Conservation (phyloP, 768 basidiomycete species). For the Rhodotorula toruloides region DNA sequence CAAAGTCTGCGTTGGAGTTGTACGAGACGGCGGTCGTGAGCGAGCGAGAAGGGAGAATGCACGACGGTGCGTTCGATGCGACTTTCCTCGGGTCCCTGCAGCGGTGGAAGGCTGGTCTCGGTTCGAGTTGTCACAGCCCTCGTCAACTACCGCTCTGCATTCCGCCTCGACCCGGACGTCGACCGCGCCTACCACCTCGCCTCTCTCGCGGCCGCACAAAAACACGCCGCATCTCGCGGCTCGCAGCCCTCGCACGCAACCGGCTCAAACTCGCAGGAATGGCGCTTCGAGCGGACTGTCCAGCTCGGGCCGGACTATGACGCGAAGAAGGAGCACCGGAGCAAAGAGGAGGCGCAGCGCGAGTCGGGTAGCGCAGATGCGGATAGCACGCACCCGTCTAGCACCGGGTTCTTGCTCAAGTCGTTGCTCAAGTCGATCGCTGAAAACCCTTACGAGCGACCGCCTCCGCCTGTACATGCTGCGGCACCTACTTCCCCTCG, state of each 20-base stretch:
- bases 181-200: conserved; percentile 38
- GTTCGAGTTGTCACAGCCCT: conserved; percentile 5
- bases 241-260: background rate
- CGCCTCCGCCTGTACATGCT: background rate
- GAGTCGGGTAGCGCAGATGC: conserved; percentile 21
- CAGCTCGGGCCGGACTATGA: conserved; percentile 41
- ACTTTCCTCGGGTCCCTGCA: background rate
- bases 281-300: conserved; percentile 36
- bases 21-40: conserved; percentile 35
- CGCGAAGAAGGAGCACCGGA: conserved; percentile 30
- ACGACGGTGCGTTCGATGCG: conserved; percentile 28
- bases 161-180: conserved; percentile 40
- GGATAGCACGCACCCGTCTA: conserved; percentile 27
- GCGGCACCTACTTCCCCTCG: background rate
- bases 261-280: conserved; percentile 8
- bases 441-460: conserved; percentile 37
- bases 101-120: background rate
- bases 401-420: conserved; percentile 26
- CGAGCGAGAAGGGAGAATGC: conserved; percentile 39
- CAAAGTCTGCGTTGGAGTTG: conserved; percentile 37
- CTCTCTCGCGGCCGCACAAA: conserved; percentile 9
- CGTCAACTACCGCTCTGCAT: conserved; percentile 28
- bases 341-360: conserved; percentile 29
- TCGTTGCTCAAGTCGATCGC: conserved; percentile 29
- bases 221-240: background rate